Conservation (phyloP, 2,329 filamentous ascomycete species). For the Diaporthe sp. region DNA sequence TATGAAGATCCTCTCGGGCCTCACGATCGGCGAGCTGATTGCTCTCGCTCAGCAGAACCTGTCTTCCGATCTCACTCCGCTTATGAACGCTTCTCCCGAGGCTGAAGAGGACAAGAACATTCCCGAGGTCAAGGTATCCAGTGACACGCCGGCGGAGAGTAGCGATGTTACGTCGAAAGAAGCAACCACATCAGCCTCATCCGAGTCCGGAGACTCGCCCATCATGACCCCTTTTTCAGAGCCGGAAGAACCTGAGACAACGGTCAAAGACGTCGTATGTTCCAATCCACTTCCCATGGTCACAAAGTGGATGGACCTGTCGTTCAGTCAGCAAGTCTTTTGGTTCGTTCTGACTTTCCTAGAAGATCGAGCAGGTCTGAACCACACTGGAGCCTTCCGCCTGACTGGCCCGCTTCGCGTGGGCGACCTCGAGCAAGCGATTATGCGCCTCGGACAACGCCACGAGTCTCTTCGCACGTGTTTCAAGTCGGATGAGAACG, state of each 20-base stretch:
- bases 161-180: neutral
- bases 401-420: neutral
- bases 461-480: neutral
- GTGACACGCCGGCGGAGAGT: neutral
- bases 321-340: conserved; percentile 1
- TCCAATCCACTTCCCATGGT: neutral
- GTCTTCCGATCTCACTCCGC: neutral
- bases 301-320: neutral
- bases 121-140: neutral
- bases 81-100: neutral
- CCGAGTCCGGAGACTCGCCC: neutral
- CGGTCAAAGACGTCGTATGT: neutral
- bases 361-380: neutral
- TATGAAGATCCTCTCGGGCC: neutral
- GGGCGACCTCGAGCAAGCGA: neutral
- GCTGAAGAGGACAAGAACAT: neutral
- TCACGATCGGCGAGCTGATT: neutral
- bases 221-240: neutral
- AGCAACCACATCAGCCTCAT: neutral
- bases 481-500: neutral
- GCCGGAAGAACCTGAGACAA: neutral
- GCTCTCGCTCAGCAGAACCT: neutral
- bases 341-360: neutral
- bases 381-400: neutral
- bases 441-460: neutral